Conservation (phyloP, 345 rosid genomes). For the Excoecaria agallocha region DNA sequence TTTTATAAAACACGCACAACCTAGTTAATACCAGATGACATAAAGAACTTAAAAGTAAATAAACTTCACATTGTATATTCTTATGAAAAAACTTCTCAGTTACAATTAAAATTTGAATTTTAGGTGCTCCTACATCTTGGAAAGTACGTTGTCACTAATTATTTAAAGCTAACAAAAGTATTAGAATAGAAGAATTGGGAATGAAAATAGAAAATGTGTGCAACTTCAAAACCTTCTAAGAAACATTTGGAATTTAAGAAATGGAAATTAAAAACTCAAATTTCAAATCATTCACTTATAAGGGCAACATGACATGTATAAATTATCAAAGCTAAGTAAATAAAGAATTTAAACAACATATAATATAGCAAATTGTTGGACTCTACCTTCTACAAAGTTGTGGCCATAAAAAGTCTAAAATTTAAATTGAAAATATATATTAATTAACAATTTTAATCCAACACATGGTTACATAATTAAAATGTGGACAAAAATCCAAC, state of each 20-base stretch:
- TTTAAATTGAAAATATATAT: no score
- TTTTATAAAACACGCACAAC: no score
- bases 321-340: neutral
- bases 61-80: neutral
- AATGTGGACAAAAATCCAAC: no score
- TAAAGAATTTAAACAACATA: constrained; percentile 7
- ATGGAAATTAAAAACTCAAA: neutral
- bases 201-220: no score
- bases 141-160: neutral
- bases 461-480: no score
- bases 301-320: neutral
- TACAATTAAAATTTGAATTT: neutral
- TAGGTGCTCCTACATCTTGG: neutral
- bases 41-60: neutral
- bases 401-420: neutral
- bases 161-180: no score
- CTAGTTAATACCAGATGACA: no score
- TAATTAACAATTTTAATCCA: no score
- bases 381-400: neutral
- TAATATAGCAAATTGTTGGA: neutral
- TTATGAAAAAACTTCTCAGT: no score
- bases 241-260: neutral
- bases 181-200: no score
- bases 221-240: neutral
- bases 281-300: neutral